Conservation (phyloP, 805 yeast species). For the Candida vartiovaarae region DNA sequence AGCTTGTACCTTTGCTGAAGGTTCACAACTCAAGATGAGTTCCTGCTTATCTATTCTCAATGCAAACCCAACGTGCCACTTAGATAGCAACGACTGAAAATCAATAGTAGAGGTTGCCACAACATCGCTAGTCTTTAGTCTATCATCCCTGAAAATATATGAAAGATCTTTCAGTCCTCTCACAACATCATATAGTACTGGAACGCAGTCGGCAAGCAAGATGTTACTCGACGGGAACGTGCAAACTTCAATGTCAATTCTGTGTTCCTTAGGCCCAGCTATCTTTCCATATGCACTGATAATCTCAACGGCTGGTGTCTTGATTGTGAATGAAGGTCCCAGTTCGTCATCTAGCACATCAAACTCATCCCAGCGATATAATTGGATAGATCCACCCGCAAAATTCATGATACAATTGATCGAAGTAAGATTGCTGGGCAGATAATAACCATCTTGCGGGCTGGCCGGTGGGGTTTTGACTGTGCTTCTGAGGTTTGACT, state of each 20-base stretch:
- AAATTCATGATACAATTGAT: slow-evolving; percentile 48
- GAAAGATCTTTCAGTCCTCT: slow-evolving; percentile 43
- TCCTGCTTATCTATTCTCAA: slow-evolving; percentile 66
- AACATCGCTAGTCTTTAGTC: slow-evolving; percentile 6
- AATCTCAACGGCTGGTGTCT: slow-evolving; percentile 68
- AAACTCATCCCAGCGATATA: slow-evolving; percentile 32
- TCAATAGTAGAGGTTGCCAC: slow-evolving; percentile 21
- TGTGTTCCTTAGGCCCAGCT: slow-evolving; percentile 34
- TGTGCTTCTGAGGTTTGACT: slow-evolving; percentile 11
- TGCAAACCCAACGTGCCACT: slow-evolving; percentile 55
- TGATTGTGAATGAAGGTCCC: slow-evolving; percentile 49
- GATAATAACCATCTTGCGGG: slow-evolving; percentile 11
- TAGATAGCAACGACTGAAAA: slow-evolving; percentile 40
- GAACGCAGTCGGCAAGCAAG: slow-evolving; percentile 69
- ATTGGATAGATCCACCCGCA: slow-evolving; percentile 60
- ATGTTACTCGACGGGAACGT: slow-evolving; percentile 69
- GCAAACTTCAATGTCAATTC: slow-evolving; percentile 42
- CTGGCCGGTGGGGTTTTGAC: background rate
- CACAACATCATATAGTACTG: slow-evolving; percentile 58
- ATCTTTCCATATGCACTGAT: slow-evolving; percentile 45
- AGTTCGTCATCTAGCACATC: slow-evolving; percentile 26
- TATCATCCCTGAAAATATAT: slow-evolving; percentile 18
- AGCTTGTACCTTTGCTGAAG: slow-evolving; percentile 89
- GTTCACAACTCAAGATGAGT: slow-evolving; percentile 80
- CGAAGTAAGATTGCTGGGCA: slow-evolving; percentile 25